Conservation (phyloP, 805 yeast species). For the Candida manassasensis region DNA sequence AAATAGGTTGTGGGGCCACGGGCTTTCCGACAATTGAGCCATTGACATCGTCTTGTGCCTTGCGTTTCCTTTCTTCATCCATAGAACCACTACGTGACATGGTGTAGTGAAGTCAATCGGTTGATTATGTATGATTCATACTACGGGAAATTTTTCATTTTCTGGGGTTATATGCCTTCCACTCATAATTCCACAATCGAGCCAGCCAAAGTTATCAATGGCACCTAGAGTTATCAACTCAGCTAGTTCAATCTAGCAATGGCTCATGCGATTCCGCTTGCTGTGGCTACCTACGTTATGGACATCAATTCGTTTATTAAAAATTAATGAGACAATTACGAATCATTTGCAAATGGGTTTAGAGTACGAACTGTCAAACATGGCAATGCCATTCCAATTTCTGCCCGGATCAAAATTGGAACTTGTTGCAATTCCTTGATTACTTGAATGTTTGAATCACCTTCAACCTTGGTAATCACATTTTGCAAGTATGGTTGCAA, state of each 20-base stretch:
- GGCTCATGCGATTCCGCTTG: too few species aligned
- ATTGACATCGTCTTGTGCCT: conserved; percentile 8
- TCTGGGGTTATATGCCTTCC: too few species aligned
- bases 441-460: conserved; percentile 66
- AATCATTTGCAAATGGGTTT: conserved; percentile 62
- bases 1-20: conserved; percentile 14
- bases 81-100: not conserved
- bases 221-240: too few species aligned
- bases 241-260: too few species aligned
- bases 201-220: too few species aligned
- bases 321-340: not conserved
- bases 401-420: conserved; percentile 84
- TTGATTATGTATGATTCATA: too few species aligned
- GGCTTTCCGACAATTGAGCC: conserved; percentile 9
- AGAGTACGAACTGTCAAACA: conserved; percentile 88
- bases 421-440: conserved; percentile 71
- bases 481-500: conserved; percentile 55
- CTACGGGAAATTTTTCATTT: conserved; percentile 1
- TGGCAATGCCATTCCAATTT: conserved; percentile 92
- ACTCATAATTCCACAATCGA: too few species aligned
- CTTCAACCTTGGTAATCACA: conserved; percentile 58
- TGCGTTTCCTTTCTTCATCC: not conserved
- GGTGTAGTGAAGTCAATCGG: too few species aligned
- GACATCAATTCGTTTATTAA: conserved; percentile 1
- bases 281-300: too few species aligned